phyloP scores from a whole-genome alignment of 148 eudicot genomes.

The Rhododendron ovatum region DNA sequence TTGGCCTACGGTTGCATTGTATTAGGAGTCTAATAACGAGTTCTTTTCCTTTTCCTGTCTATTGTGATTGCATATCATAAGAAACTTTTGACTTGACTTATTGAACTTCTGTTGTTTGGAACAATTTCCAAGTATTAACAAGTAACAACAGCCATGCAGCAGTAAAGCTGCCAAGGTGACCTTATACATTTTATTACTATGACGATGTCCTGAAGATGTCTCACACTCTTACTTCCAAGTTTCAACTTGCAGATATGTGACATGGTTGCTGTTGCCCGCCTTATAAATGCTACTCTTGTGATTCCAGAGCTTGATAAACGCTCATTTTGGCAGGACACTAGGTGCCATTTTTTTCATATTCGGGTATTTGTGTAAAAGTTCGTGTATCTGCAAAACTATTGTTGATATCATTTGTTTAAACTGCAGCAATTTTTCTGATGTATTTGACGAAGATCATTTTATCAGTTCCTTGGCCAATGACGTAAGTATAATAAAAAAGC shows the following conservation, averaged over 20 bases:
- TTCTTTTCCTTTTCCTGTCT: neutral
- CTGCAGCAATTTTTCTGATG: slow-evolving; percentile 89
- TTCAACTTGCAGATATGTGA: slow-evolving; percentile 76
- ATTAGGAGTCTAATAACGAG: neutral
- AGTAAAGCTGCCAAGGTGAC: neutral
- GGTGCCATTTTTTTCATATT: slow-evolving; percentile 28
- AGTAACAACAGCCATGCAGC: neutral
- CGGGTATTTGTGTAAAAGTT: neutral
- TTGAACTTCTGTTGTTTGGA: neutral
- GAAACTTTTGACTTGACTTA: neutral
- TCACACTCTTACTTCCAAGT: neutral
- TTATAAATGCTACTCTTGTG: slow-evolving; percentile 91
- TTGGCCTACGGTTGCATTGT: neutral
- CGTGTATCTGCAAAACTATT: slow-evolving; percentile 1
- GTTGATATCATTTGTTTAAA: slow-evolving; percentile 1
- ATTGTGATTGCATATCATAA: neutral
- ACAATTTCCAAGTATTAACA: neutral
- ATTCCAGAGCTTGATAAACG: slow-evolving; percentile 94
- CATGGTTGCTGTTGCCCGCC: slow-evolving; percentile 98
- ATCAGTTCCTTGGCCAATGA: slow-evolving; percentile 74
- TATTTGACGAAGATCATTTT: slow-evolving; percentile 86
- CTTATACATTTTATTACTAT: neutral
- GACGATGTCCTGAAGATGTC: neutral
- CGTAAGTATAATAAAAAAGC: slow-evolving; percentile 57
- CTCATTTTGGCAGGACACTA: slow-evolving; percentile 92